Evolutionary conservation across 495 filamentous ascomycete genomes (phyloP), one percentile per base, ranked within the genome.

Genomic region (Elasticomyces elasticus): DNA sequence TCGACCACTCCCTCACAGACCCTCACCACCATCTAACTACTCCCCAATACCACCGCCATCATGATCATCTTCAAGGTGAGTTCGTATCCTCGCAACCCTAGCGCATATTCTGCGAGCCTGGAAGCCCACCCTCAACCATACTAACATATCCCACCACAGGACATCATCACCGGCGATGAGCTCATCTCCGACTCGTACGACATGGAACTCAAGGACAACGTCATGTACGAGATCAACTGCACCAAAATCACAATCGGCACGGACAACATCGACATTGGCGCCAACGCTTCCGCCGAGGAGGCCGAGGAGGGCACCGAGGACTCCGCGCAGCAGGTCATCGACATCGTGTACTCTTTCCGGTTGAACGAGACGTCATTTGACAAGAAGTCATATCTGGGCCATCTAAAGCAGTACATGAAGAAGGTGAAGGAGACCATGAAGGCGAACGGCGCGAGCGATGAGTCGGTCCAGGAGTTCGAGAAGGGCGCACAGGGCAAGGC

Each of bases 391-490:
- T 97, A 91, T 73, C 76, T 84, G 38, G 49, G 64, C 35, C 83
- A 92, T 69, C 76, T 97, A 51, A 97, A 96, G 78, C 64, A 88
- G 49, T 98, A 97, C 79, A 82, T 97, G 80, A 95, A 94, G 81
- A 76, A 77, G 58, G 72, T 95, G 67, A 87, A 89, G 70, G 70
- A 72, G 54, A 67, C 76, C 41, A 76, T 95, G 60, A 74, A 81
- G 69, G 80, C 74, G 46, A 74, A 67, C 13, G 79, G 77, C 58
- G 78, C 79, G 37, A 63, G 74, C 56, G 77, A 77, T 0, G 83
- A 81, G 23, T 76, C 78, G 40, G 74, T 95, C 71, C 78, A 79
- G 54, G 75, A 71, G 12, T 95, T 94, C 76, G 85, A 96, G 78
- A 77, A 70, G 54, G 78, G 79, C 58, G 87, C 88, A 43, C 64